Evolutionary conservation across 2,329 filamentous ascomycete genomes (phyloP).

Genomic region (Penicillium fuscoglaucum): DNA sequence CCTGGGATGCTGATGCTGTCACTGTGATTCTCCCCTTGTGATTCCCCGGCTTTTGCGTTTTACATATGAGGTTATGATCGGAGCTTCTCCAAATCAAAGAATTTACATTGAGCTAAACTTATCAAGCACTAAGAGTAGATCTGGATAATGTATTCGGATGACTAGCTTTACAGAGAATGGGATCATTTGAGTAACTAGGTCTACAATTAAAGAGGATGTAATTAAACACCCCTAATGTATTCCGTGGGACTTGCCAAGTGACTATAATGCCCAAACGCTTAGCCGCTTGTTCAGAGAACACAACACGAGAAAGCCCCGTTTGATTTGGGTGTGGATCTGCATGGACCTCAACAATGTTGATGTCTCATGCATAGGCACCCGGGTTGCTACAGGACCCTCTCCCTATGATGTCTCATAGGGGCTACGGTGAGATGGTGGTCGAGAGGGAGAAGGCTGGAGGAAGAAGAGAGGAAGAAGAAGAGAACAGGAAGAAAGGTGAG

Average conservation of each 20-base stretch:
- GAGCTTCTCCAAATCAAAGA: neutral
- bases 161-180: neutral
- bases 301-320: neutral
- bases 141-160: neutral
- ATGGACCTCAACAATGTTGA: neutral
- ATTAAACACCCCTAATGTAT: neutral
- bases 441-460: neutral
- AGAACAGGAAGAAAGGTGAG: neutral
- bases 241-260: neutral
- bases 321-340: neutral
- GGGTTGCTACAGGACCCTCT: neutral
- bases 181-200: neutral
- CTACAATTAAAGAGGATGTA: neutral
- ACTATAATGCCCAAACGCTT: neutral
- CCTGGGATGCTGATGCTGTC: neutral
- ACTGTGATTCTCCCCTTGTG: neutral
- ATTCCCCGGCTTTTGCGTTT: constrained; percentile 8
- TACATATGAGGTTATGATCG: constrained; percentile 11
- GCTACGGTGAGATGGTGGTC: neutral
- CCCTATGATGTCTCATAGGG: neutral
- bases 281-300: neutral
- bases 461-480: neutral
- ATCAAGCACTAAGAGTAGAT: neutral
- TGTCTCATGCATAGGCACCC: neutral
- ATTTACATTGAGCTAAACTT: neutral